phyloP scores from a whole-genome alignment of 169 alveolate genomes.

The Cryptosporidium sp. region DNA sequence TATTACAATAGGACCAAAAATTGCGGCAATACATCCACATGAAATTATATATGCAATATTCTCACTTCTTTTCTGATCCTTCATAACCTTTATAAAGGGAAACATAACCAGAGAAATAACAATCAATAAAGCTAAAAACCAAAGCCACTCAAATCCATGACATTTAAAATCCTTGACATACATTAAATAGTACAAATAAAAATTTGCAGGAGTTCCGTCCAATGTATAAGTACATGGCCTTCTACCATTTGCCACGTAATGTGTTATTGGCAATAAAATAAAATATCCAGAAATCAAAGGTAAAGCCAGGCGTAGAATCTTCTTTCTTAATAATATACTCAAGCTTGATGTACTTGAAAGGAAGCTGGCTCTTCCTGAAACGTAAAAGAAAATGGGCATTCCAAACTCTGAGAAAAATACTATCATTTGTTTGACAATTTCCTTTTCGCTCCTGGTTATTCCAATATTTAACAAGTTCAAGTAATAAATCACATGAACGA shows the following conservation, averaged over 20 bases:
- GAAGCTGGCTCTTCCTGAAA: slow-evolving; percentile 66
- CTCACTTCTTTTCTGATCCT: slow-evolving; percentile 8
- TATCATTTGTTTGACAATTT: slow-evolving; percentile 30
- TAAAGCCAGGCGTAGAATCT: slow-evolving; percentile 31
- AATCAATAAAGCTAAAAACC: slow-evolving; percentile 47
- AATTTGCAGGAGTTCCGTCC: not conserved
- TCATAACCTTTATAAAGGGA: slow-evolving; percentile 39
- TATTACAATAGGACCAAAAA: slow-evolving; percentile 48
- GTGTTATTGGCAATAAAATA: slow-evolving; percentile 56
- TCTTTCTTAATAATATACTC: slow-evolving; percentile 1
- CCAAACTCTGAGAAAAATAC: slow-evolving; percentile 65
- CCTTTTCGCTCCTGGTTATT: slow-evolving; percentile 37
- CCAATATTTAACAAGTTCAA: slow-evolving; percentile 24
- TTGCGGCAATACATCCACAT: slow-evolving; percentile 8
- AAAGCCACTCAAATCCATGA: slow-evolving; percentile 74
- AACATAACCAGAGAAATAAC: slow-evolving; percentile 25
- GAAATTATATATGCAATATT: slow-evolving; percentile 6
- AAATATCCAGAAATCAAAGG: slow-evolving; percentile 58
- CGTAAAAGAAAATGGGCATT: slow-evolving; percentile 67
- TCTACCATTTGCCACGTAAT: slow-evolving; percentile 64
- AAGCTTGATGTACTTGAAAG: slow-evolving; percentile 26
- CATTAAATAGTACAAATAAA: slow-evolving; percentile 7
- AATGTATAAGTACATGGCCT: slow-evolving; percentile 46
- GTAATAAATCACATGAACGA: slow-evolving; percentile 66
- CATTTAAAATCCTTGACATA: slow-evolving; percentile 51